Evolutionary conservation across 1,139 yeast genomes (phyloP).

Genomic region (Yamadazyma atlantica): DNA sequence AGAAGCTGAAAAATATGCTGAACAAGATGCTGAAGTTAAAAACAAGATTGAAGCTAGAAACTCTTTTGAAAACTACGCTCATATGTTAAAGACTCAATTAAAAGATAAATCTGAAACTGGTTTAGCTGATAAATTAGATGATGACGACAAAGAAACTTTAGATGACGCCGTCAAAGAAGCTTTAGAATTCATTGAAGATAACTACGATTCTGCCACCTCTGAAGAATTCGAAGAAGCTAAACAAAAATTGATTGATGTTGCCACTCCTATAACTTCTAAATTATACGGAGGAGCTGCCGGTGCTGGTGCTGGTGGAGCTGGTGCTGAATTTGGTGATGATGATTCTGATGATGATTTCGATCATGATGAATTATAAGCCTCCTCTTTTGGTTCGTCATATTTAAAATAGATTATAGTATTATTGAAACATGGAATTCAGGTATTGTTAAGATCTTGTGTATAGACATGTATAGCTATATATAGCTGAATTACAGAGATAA

Average conservation of each 20-base stretch:
- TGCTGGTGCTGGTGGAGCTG: slow-evolving; percentile 38
- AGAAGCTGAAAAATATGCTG: slow-evolving; percentile 89
- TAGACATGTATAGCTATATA: background rate
- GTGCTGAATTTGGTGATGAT: slow-evolving; percentile 50
- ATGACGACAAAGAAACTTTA: slow-evolving; percentile 89
- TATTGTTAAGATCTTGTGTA: background rate
- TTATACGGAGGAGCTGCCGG: slow-evolving; percentile 63
- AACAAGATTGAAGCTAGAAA: slow-evolving; percentile 70
- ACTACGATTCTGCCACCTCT: slow-evolving; percentile 80
- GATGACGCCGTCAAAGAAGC: slow-evolving; percentile 87
- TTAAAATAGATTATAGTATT: background rate
- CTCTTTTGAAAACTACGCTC: slow-evolving; percentile 50
- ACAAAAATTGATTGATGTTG: slow-evolving; percentile 79
- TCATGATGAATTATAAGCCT: slow-evolving; percentile 47
- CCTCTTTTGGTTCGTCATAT: background rate
- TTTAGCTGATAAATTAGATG: slow-evolving; percentile 76
- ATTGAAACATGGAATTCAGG: background rate
- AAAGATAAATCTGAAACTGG: slow-evolving; percentile 61
- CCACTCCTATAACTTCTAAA: slow-evolving; percentile 92
- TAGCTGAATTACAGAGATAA: no score
- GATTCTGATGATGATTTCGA: slow-evolving; percentile 69
- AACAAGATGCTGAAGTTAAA: slow-evolving; percentile 80
- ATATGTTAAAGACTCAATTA: slow-evolving; percentile 53
- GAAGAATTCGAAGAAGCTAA: slow-evolving; percentile 95
- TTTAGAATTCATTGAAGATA: slow-evolving; percentile 86